Conservation (phyloP, 352 stramenopile genomes). For the Phytophthora pseudosyringae region DNA sequence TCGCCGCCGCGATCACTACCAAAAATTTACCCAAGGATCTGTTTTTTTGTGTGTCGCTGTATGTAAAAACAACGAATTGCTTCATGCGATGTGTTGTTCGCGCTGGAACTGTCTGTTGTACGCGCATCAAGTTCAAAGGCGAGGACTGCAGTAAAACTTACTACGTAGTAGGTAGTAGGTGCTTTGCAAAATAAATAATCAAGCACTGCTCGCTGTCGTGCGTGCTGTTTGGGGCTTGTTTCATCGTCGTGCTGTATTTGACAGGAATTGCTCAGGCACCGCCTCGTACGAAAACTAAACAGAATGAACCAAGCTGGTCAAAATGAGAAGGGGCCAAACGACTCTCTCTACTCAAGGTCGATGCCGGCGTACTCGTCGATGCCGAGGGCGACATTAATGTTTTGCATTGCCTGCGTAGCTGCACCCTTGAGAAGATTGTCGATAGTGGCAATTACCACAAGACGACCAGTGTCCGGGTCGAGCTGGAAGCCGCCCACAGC, state of each 20-base stretch:
- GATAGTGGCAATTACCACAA: constrained; percentile 91
- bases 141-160: neutral
- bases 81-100: constrained; percentile 7
- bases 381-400: constrained; percentile 94
- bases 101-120: neutral
- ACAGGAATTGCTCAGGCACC: constrained; percentile 3
- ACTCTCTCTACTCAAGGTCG: constrained; percentile 35
- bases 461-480: constrained; percentile 82
- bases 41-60: constrained; percentile 8
- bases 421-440: constrained; percentile 96
- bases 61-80: constrained; percentile 23
- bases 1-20: constrained; percentile 11
- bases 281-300: neutral
- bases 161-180: neutral
- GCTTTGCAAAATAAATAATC: neutral
- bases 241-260: constrained; percentile 27
- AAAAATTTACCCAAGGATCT: constrained; percentile 18
- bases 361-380: constrained; percentile 89
- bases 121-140: neutral
- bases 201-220: no score
- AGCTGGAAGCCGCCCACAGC: constrained; percentile 90
- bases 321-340: constrained; percentile 17
- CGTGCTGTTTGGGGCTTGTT: neutral
- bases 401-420: constrained; percentile 93
- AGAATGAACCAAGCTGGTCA: constrained; percentile 17